These are phyloP conservation scores for Aspergillus persii DNA, from an alignment of 2,329 filamentous ascomycete species.

Conservation along the genomic window DNA sequence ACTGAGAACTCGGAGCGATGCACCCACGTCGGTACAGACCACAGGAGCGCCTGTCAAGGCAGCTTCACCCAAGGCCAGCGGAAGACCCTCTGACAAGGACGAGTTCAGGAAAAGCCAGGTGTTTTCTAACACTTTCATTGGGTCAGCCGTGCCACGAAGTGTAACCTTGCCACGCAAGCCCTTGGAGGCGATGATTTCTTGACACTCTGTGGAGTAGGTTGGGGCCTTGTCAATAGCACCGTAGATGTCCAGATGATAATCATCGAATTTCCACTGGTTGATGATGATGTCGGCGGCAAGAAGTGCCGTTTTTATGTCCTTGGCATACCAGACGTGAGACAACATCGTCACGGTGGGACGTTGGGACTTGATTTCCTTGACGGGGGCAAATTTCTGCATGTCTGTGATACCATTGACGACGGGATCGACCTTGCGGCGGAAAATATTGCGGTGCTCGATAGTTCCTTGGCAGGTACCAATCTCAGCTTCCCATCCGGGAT, in stretches of 20 bases:
- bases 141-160: constrained; percentile 57
- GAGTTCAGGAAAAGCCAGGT: constrained; percentile 57
- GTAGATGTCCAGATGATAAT: constrained; percentile 63
- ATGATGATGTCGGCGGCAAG: constrained; percentile 64
- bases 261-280: constrained; percentile 64
- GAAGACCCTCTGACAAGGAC: constrained; percentile 46
- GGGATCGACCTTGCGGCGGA: constrained; percentile 61
- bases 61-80: constrained; percentile 47
- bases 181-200: constrained; percentile 58
- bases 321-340: constrained; percentile 55
- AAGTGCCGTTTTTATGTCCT: constrained; percentile 65
- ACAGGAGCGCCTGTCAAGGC: constrained; percentile 47
- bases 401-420: constrained; percentile 65
- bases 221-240: constrained; percentile 63
- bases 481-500: constrained; percentile 63
- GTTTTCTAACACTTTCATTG: constrained; percentile 54
- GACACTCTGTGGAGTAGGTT: constrained; percentile 59
- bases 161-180: constrained; percentile 51
- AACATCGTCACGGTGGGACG: constrained; percentile 64
- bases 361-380: constrained; percentile 58
- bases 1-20: constrained; percentile 41
- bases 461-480: constrained; percentile 58
- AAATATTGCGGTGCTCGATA: constrained; percentile 57
- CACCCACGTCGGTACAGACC: constrained; percentile 43
- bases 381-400: constrained; percentile 61